phyloP scores from a whole-genome alignment of 2,329 filamentous ascomycete species.

The Claviceps pazoutovae region DNA sequence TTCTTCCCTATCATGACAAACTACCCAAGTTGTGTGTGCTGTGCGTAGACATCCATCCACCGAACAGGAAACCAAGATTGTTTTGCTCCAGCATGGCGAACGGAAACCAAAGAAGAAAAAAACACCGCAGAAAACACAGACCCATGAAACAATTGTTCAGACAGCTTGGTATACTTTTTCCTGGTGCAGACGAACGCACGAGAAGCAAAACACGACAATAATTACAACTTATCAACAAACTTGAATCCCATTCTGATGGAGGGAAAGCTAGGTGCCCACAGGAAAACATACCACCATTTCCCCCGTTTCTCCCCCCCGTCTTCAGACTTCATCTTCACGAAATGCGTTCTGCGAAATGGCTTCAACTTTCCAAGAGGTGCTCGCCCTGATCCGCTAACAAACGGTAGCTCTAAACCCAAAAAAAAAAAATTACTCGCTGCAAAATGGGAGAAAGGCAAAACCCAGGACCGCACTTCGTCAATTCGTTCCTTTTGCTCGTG shows the following conservation, averaged over 20 bases:
- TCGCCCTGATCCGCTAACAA: background rate
- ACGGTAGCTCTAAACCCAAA: background rate
- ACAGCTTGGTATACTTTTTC: background rate
- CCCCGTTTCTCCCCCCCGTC: background rate
- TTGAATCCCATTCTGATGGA: background rate
- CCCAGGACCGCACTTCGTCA: background rate
- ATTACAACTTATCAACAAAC: background rate
- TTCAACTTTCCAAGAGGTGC: background rate
- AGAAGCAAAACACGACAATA: background rate
- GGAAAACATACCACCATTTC: background rate
- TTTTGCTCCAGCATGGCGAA: background rate
- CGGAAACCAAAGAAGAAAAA: background rate
- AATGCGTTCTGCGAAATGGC: background rate
- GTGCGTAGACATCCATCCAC: no score
- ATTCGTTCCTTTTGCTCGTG: background rate
- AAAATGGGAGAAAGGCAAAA: background rate
- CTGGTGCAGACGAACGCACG: background rate
- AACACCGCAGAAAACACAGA: background rate
- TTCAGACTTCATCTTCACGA: background rate
- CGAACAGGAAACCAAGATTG: background rate
- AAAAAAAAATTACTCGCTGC: background rate
- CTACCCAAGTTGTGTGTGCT: no score
- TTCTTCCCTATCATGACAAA: no score
- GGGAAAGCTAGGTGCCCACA: background rate
- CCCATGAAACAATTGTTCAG: background rate